Evolutionary conservation across 495 filamentous ascomycete species (phyloP).

Genomic region (Hyaloscypha variabilis): DNA sequence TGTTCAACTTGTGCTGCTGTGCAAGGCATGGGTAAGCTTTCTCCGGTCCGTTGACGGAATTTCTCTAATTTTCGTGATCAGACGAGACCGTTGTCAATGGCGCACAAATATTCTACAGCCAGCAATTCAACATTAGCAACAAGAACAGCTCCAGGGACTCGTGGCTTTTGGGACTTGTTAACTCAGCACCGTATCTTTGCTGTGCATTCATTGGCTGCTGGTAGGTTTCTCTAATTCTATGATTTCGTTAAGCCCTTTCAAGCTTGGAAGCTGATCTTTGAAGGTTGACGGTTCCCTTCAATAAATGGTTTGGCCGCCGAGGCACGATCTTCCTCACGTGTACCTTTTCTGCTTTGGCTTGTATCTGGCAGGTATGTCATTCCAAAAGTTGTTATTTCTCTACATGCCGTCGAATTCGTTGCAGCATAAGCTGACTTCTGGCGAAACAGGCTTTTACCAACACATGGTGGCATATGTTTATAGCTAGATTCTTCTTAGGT

Average conservation of each 20-base stretch:
- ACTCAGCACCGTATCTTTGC: constrained; percentile 50
- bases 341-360: constrained; percentile 64
- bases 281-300: constrained; percentile 71
- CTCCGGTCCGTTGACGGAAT: too few relatives aligned
- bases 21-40: constrained; percentile 64
- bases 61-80: neutral
- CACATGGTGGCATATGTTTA: constrained; percentile 61
- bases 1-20: constrained; percentile 68
- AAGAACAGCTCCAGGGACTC: constrained; percentile 54
- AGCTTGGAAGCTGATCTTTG: too few relatives aligned
- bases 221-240: constrained; percentile 48
- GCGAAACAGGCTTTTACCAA: too few relatives aligned
- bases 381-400: constrained; percentile 52
- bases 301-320: constrained; percentile 76
- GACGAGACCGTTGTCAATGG: constrained; percentile 30
- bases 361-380: constrained; percentile 76
- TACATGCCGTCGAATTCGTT: too few relatives aligned
- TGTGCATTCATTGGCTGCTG: constrained; percentile 58
- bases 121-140: constrained; percentile 34
- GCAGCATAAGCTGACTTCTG: too few relatives aligned
- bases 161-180: constrained; percentile 65
- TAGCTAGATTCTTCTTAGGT: constrained; percentile 68
- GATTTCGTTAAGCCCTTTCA: too few relatives aligned
- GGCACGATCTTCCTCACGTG: constrained; percentile 84
- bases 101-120: constrained; percentile 18